Evolutionary conservation across 768 basidiomycete genomes (phyloP).

Genomic region (Lyophyllum shimeji): DNA sequence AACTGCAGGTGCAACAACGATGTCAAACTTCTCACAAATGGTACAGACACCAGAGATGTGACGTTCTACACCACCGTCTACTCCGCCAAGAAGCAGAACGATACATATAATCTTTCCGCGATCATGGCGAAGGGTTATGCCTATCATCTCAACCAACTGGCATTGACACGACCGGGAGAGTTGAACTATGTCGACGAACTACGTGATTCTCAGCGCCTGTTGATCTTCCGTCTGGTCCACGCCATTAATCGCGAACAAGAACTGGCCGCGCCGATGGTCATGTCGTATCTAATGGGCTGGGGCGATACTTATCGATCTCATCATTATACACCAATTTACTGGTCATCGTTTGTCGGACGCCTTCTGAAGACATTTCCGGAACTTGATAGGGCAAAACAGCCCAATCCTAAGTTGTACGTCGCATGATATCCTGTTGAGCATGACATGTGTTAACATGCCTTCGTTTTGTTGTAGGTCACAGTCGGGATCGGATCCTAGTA

Average conservation of each 20-base stretch:
- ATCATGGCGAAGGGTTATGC: conserved; percentile 29
- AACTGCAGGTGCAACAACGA: conserved; percentile 39
- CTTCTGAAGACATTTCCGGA: conserved; percentile 24
- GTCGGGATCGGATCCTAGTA: not conserved
- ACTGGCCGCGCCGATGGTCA: conserved; percentile 34
- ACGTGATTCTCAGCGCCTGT: conserved; percentile 21
- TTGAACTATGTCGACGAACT: conserved; percentile 16
- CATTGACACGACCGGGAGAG: not conserved
- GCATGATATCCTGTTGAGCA: not conserved
- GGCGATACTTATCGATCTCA: conserved; percentile 37
- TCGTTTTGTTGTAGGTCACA: too few species aligned
- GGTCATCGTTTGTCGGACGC: conserved; percentile 22
- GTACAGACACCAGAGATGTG: not conserved
- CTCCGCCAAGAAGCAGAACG: conserved; percentile 30
- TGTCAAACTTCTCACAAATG: conserved; percentile 34
- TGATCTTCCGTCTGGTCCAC: conserved; percentile 32
- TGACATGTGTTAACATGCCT: too few species aligned
- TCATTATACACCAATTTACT: conserved; percentile 26
- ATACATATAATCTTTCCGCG: conserved; percentile 32
- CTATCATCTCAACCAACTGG: conserved; percentile 22
- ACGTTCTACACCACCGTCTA: not conserved
- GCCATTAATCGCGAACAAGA: conserved; percentile 37
- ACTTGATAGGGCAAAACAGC: too few species aligned
- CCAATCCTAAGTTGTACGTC: not conserved
- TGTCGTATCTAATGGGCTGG: conserved; percentile 45